Evolutionary conservation across 164 flowering plant genomes (phyloP).

Genomic region (Chimonanthus salicifolius): DNA sequence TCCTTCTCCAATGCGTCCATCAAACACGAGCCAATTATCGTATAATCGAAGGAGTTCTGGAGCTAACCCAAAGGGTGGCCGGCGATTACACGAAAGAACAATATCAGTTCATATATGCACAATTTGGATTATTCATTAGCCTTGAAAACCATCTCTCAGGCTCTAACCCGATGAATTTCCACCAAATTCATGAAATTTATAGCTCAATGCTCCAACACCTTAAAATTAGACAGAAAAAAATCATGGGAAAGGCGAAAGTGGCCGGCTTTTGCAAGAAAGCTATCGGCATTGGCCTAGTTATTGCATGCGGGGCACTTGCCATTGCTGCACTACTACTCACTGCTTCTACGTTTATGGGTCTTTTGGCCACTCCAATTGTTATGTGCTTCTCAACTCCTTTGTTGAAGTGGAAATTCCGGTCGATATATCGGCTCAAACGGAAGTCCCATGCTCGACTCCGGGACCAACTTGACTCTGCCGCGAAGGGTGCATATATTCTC

Average conservation of each 20-base stretch:
- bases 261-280: slow-evolving; percentile 31
- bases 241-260: slow-evolving; percentile 27
- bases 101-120: slow-evolving; percentile 18
- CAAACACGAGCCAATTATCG: slow-evolving; percentile 40
- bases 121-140: slow-evolving; percentile 35
- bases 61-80: slow-evolving; percentile 15
- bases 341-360: slow-evolving; percentile 50
- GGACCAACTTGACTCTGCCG: slow-evolving; percentile 61
- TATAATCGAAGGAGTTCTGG: slow-evolving; percentile 33
- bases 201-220: slow-evolving; percentile 29
- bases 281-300: slow-evolving; percentile 24
- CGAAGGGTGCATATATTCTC: slow-evolving; percentile 56
- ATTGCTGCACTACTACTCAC: slow-evolving; percentile 35
- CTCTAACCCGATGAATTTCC: slow-evolving; percentile 25
- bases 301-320: slow-evolving; percentile 29
- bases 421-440: neutral
- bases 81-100: slow-evolving; percentile 15
- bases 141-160: slow-evolving; percentile 47
- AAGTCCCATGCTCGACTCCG: slow-evolving; percentile 15
- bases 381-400: slow-evolving; percentile 9
- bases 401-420: slow-evolving; percentile 12
- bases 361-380: slow-evolving; percentile 45
- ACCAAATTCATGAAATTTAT: slow-evolving; percentile 29
- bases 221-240: slow-evolving; percentile 23
- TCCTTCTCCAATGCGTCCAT: slow-evolving; percentile 42